These are phyloP conservation scores for Gloeophyllum trabeum DNA, from an alignment of 768 basidiomycete species.

Conservation along the genomic window DNA sequence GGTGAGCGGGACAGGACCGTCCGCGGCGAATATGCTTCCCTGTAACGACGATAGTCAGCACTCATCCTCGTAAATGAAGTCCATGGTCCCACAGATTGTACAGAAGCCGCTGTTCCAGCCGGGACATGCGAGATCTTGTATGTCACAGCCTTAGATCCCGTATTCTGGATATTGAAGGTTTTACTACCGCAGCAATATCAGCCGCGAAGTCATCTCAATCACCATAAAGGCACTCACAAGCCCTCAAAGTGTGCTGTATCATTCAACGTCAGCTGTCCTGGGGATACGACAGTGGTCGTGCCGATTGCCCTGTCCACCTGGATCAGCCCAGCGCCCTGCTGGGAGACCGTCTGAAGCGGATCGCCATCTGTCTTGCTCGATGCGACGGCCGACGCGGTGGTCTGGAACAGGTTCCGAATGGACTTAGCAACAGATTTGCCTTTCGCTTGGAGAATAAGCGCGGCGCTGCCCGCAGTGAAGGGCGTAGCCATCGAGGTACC, in stretches of 20 bases:
- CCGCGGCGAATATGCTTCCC: constrained; percentile 25
- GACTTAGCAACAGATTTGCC: constrained; percentile 22
- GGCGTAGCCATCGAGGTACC: constrained; percentile 29
- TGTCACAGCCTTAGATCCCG: constrained; percentile 25
- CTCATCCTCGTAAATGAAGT: neutral
- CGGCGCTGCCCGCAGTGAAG: constrained; percentile 25
- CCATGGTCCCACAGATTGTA: constrained; percentile 30
- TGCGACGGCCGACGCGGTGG: constrained; percentile 31
- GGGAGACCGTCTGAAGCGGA: constrained; percentile 37
- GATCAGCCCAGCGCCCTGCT: constrained; percentile 46
- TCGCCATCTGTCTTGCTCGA: constrained; percentile 35
- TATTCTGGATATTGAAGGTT: constrained; percentile 41
- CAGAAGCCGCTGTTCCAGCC: constrained; percentile 48
- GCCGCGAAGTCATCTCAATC: constrained; percentile 11
- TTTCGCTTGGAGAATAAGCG: constrained; percentile 29
- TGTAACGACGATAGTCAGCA: neutral
- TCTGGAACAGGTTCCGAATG: constrained; percentile 30
- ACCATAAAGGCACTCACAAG: too few relatives aligned
- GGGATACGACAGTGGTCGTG: constrained; percentile 37
- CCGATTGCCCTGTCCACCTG: constrained; percentile 48
- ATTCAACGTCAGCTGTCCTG: constrained; percentile 49
- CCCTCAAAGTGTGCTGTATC: constrained; percentile 46
- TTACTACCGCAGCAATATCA: constrained; percentile 11
- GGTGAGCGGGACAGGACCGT: constrained; percentile 41
- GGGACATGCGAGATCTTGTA: constrained; percentile 42